These are phyloP conservation scores for Daldinia concentrica DNA, from an alignment of 495 filamentous ascomycete genomes.

Conservation along the genomic window DNA sequence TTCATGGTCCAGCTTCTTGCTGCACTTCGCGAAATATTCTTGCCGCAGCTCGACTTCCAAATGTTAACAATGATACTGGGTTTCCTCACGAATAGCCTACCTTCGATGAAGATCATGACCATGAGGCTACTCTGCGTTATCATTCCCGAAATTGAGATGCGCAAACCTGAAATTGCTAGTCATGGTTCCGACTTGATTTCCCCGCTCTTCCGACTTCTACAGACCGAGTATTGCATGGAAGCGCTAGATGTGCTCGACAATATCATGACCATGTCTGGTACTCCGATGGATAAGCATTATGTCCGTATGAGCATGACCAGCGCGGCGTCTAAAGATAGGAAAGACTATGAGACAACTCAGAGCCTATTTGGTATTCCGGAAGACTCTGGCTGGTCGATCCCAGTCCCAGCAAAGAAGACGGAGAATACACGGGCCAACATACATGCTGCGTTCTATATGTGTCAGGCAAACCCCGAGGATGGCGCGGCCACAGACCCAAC, in stretches of 20 bases:
- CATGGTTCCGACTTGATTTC: slow-evolving; percentile 97
- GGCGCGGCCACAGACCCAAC: slow-evolving; percentile 69
- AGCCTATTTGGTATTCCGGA: slow-evolving; percentile 97
- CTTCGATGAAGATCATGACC: slow-evolving; percentile 90
- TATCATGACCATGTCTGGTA: slow-evolving; percentile 92
- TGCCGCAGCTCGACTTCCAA: slow-evolving; percentile 83
- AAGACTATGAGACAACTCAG: slow-evolving; percentile 93
- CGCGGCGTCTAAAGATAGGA: slow-evolving; percentile 80
- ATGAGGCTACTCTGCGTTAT: slow-evolving; percentile 89
- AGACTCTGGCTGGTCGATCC: slow-evolving; percentile 94
- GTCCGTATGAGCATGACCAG: slow-evolving; percentile 96
- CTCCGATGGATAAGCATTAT: slow-evolving; percentile 91
- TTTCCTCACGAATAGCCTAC: slow-evolving; percentile 83
- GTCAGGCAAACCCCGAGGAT: slow-evolving; percentile 60
- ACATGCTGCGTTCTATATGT: slow-evolving; percentile 96
- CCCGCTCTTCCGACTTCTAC: slow-evolving; percentile 86
- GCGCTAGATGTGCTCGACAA: slow-evolving; percentile 91
- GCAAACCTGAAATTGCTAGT: slow-evolving; percentile 84
- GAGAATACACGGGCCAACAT: slow-evolving; percentile 86
- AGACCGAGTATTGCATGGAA: slow-evolving; percentile 92
- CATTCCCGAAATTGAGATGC: slow-evolving; percentile 93
- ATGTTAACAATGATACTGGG: slow-evolving; percentile 92
- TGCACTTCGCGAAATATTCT: slow-evolving; percentile 80
- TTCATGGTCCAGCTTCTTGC: slow-evolving; percentile 79
- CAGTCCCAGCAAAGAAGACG: slow-evolving; percentile 89